Conservation (phyloP, 2,329 filamentous ascomycete genomes). For the Pestalotiopsis sp. region DNA sequence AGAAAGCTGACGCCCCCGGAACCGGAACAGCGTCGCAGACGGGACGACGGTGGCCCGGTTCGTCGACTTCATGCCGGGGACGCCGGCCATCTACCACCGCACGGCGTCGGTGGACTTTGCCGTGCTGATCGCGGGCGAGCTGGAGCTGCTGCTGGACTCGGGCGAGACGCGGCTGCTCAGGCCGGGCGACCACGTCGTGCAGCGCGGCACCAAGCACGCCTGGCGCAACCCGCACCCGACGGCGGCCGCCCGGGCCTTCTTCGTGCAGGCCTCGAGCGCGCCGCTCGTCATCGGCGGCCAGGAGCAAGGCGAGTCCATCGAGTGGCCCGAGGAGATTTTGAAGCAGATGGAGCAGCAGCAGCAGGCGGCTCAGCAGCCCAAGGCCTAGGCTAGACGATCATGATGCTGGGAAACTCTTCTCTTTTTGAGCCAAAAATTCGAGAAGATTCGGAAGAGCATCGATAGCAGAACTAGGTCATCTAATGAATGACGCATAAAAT, state of each 20-base stretch:
- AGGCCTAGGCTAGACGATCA: no score
- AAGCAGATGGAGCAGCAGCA: not conserved
- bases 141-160: constrained; percentile 15
- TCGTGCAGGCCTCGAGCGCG: not conserved
- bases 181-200: constrained; percentile 11
- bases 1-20: no score
- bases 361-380: not conserved
- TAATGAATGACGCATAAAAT: no score
- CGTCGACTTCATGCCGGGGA: constrained; percentile 14
- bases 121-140: constrained; percentile 16
- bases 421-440: no score
- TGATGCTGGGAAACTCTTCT: no score
- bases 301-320: not conserved
- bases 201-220: constrained; percentile 8
- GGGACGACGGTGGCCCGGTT: constrained; percentile 11
- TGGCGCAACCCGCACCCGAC: constrained; percentile 1
- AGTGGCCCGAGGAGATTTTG: not conserved
- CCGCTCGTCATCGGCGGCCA: not conserved
- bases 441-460: no score
- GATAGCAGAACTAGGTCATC: no score
- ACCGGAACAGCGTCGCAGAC: not conserved
- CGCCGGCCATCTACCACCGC: constrained; percentile 13
- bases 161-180: constrained; percentile 15
- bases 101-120: constrained; percentile 16
- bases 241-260: not conserved